Evolutionary conservation across 2,329 filamentous ascomycete species (phyloP).

Genomic region (Neofusicoccum kwambonambiense): DNA sequence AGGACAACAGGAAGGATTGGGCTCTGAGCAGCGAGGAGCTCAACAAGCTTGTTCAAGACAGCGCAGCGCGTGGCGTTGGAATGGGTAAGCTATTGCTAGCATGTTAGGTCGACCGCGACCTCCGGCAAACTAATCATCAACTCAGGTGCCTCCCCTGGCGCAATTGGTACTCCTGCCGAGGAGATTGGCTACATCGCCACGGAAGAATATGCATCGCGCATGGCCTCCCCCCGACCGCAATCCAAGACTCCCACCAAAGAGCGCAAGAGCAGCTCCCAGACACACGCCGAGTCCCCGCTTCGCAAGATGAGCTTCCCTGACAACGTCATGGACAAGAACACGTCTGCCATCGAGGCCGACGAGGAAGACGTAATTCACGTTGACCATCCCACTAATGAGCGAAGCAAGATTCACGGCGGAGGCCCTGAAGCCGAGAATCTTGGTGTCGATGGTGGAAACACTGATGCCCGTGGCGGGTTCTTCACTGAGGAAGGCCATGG

Average conservation of each 20-base stretch:
- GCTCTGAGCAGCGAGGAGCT: conserved; percentile 86
- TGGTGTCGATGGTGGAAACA: conserved; percentile 46
- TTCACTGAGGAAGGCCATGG: conserved; percentile 62
- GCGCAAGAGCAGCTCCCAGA: conserved; percentile 47
- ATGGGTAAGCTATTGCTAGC: conserved; percentile 47
- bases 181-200: conserved; percentile 85
- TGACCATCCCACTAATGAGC: conserved; percentile 59
- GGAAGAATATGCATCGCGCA: conserved; percentile 78
- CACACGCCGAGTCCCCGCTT: conserved; percentile 50
- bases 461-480: conserved; percentile 48
- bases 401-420: conserved; percentile 45
- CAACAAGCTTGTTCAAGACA: conserved; percentile 82
- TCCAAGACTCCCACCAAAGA: conserved; percentile 43
- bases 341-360: conserved; percentile 40
- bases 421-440: conserved; percentile 54
- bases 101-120: conserved; percentile 14
- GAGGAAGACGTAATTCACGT: conserved; percentile 70
- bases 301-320: conserved; percentile 51
- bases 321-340: conserved; percentile 24
- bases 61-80: conserved; percentile 52
- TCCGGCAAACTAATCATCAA: conserved; percentile 41
- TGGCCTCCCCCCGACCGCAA: conserved; percentile 64
- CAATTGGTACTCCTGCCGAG: conserved; percentile 77
- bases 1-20: conserved; percentile 66
- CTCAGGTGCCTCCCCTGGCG: conserved; percentile 62